phyloP scores from a whole-genome alignment of 2,329 filamentous ascomycete genomes.

The Cladophialophora chaetospira region DNA sequence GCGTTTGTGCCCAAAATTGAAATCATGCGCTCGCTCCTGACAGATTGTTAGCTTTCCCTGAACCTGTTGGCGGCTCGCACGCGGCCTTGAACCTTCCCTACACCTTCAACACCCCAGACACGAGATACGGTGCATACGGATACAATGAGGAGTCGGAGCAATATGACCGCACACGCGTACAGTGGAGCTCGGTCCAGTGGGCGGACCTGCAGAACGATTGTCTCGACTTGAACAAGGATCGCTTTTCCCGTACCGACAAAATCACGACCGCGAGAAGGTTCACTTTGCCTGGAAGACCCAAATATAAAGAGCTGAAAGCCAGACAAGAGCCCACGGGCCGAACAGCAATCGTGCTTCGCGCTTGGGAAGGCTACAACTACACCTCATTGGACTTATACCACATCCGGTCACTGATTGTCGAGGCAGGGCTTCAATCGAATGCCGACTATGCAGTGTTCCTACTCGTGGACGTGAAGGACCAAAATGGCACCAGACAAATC shows the following conservation, averaged over 20 bases:
- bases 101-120: slow-evolving; percentile 16
- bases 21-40: background rate
- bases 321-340: slow-evolving; percentile 42
- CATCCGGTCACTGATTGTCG: slow-evolving; percentile 76
- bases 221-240: slow-evolving; percentile 12
- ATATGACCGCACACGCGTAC: slow-evolving; percentile 7
- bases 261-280: slow-evolving; percentile 13
- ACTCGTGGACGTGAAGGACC: slow-evolving; percentile 79
- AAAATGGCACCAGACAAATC: slow-evolving; percentile 52
- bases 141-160: slow-evolving; percentile 7
- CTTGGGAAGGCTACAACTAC: slow-evolving; percentile 78
- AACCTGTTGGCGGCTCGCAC: slow-evolving; percentile 18
- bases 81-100: slow-evolving; percentile 10
- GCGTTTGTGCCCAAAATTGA: slow-evolving; percentile 6
- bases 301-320: background rate
- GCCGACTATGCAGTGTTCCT: slow-evolving; percentile 83
- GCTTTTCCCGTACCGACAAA: slow-evolving; percentile 8
- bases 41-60: slow-evolving; percentile 9
- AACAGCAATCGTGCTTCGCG: slow-evolving; percentile 77
- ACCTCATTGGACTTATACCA: slow-evolving; percentile 76
- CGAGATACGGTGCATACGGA: slow-evolving; percentile 19
- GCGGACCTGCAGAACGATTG: slow-evolving; percentile 20
- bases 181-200: slow-evolving; percentile 17
- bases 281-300: background rate
- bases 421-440: slow-evolving; percentile 73